phyloP scores from a whole-genome alignment of 139 green algal species.

The Zygnema cylindricum region DNA sequence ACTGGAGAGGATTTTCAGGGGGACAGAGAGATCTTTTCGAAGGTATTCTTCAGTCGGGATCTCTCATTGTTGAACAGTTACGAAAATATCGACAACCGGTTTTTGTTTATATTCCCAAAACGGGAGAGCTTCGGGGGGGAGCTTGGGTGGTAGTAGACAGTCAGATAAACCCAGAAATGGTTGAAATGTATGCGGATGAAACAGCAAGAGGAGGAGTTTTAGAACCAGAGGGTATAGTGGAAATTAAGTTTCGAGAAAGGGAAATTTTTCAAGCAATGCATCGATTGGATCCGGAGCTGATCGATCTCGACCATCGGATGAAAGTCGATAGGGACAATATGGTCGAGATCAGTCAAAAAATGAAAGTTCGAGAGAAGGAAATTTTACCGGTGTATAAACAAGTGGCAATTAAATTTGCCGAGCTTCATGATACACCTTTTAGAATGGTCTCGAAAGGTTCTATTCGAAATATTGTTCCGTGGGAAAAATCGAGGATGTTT shows the following conservation, averaged over 20 bases:
- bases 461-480: slow-evolving; percentile 85
- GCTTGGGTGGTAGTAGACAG: slow-evolving; percentile 98
- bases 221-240: slow-evolving; percentile 94
- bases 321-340: slow-evolving; percentile 21
- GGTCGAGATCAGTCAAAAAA: slow-evolving; percentile 35
- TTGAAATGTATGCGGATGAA: slow-evolving; percentile 70
- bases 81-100: slow-evolving; percentile 88
- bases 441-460: slow-evolving; percentile 93
- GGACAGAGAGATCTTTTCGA: slow-evolving; percentile 97
- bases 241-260: slow-evolving; percentile 94
- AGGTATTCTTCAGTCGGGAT: slow-evolving; percentile 88
- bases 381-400: slow-evolving; percentile 83
- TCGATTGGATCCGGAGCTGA: slow-evolving; percentile 81
- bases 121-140: slow-evolving; percentile 92
- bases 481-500: slow-evolving; percentile 82
- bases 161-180: slow-evolving; percentile 84
- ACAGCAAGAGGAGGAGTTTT: slow-evolving; percentile 85
- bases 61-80: slow-evolving; percentile 93
- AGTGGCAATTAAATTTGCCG: slow-evolving; percentile 81
- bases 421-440: slow-evolving; percentile 95
- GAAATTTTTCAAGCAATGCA: slow-evolving; percentile 89
- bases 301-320: not conserved
- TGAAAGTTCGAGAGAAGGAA: slow-evolving; percentile 16
- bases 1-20: slow-evolving; percentile 98
- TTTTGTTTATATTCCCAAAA: slow-evolving; percentile 93